Evolutionary conservation across 1,284 basidiomycete species (phyloP), one percentile per base, ranked within the genome.

Genomic region (Taiwanofungus camphoratus): DNA sequence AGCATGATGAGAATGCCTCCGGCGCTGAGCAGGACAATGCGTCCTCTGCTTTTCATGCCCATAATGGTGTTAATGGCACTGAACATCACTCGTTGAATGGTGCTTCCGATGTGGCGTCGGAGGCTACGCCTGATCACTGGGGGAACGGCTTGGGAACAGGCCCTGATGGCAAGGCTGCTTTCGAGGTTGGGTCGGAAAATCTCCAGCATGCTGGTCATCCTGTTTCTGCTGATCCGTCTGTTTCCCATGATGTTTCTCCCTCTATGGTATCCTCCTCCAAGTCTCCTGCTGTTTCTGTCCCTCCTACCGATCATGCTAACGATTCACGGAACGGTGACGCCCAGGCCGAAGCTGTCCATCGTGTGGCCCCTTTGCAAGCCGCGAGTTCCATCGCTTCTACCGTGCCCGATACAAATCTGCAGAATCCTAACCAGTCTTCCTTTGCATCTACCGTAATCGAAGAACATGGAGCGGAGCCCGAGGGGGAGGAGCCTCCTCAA

Each of bases 381-480:
- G 58, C 52, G 19, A 58, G 69, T 43, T 73, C 73, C 11, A 60
- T 65, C 34, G 67, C 75, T 5, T 67, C 76, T 22, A 79, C 76
- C 16, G 56, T 76, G 16, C 60, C 71, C 34, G 68, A 75, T 53
- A 61, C 71, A 47, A 68, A 69, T 32, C 54, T 53, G n/a, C 63
- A 67, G 43, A 58, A 64, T 23, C 52, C 51, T 6, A 59, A 53
- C 4, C 18, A 26, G 2, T 51, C 56, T 22, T 47, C 56, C 7
- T 56, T 54, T 40, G 45, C 52, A 5, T 54, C 55, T 15, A 57
- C 57, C 16, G 47, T 56, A 9, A 40, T 56, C 36, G 50, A 53
- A 15, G 52, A 51, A 13, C 50, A 46, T 39, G 49, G 45, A 6
- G 38, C 26, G 18, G 39, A 22, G n/a, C 11, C 13, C 23, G 16